Base-by-base conservation (phyloP, 1,284 basidiomycete genomes). In the Malassezia dermatis region DNA sequence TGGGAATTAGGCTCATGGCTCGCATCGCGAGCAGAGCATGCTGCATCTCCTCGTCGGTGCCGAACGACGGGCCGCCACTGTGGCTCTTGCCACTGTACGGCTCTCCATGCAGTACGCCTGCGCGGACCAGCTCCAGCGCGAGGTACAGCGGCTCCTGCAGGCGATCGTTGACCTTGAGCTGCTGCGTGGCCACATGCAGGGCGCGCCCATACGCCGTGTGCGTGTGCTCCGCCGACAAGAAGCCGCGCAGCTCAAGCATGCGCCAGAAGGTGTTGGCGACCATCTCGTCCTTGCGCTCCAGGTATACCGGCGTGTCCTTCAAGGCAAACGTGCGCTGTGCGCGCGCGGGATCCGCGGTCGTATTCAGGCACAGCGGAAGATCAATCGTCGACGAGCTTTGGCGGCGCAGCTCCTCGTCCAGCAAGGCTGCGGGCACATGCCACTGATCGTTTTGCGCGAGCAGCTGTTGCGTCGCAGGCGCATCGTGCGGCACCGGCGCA, bases 381-480 rank as follows among this genome's bases (percentile, higher is more conserved):
- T 98, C 93, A 69, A 96, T 95, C n/a, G 91, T 96, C 80, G 88
- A 80, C 75, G 93, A 90, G 75, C 90, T 89, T 78, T 98, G 94
- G 74, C 91, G 81, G 73, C 93, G 82, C 63, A 98, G 78, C 78
- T 98, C 93, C 69, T 94, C 88, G 75, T 95, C 90, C 44, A 99
- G 84, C 50, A 89, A 80, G 35, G 81, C 76, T 61, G 86, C 88
- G 6, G 85, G 81, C 5, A 98, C 91, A 65, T 87, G 86, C 94
- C 94, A 99, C n/a, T 85, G 84, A 1, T 83, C 79, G 31, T 94
- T 87, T 50, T 89, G 81, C 65, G 93, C 88, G 56, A 89, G 85
- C 26, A 95, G 81, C 73, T 88, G 85, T 48, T 83, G 82, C 8
- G 91, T 94, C 72, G 85, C 83, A 42, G 80, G 77, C 42, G 86